Conservation (phyloP, 2,329 filamentous ascomycete species). For the Penicillium glabrum region DNA sequence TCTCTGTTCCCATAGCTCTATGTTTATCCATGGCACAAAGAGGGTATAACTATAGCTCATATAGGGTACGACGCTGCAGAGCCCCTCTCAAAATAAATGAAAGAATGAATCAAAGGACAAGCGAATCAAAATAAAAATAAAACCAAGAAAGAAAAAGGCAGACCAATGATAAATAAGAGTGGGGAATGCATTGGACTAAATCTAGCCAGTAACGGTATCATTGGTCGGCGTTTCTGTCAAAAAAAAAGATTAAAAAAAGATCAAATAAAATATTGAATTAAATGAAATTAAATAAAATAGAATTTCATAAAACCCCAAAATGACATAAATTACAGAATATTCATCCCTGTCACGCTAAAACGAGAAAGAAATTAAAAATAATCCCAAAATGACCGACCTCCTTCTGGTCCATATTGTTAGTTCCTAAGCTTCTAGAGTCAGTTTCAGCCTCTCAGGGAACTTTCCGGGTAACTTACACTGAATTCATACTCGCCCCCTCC, state of each 20-base stretch:
- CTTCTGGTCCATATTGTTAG: slow-evolving; percentile 13
- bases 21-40: slow-evolving; percentile 25
- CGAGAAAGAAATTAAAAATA: background rate
- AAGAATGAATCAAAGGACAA: background rate
- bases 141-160: background rate
- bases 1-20: background rate
- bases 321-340: background rate
- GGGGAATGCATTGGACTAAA: background rate
- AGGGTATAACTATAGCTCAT: background rate
- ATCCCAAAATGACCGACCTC: slow-evolving; percentile 12
- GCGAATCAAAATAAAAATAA: background rate
- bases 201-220: background rate
- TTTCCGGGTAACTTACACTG: background rate
- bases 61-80: background rate
- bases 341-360: background rate
- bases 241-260: background rate
- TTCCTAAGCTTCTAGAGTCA: slow-evolving; percentile 19
- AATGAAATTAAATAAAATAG: background rate
- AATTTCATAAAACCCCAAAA: background rate
- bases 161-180: background rate
- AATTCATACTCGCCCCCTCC: background rate
- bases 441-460: slow-evolving; percentile 24
- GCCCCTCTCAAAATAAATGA: background rate
- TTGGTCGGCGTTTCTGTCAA: background rate
- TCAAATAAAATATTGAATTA: slow-evolving; percentile 4